Conservation (phyloP, 805 yeast genomes). For the Candida ovalis region DNA sequence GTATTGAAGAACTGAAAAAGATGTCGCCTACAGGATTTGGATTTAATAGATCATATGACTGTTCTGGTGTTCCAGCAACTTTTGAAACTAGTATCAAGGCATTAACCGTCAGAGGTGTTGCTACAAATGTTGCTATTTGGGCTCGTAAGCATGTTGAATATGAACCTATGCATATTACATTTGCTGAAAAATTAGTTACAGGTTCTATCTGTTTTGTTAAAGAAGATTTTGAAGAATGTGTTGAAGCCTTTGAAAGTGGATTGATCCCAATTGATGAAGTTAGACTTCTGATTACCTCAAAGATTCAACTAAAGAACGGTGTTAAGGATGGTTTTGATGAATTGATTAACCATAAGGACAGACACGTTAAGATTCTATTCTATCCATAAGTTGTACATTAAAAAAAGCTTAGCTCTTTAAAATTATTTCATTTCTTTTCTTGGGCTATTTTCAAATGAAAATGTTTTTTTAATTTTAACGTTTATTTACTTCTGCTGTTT, state of each 20-base stretch:
- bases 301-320: slow-evolving; percentile 36
- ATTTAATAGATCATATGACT: slow-evolving; percentile 49
- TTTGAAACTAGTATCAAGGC: slow-evolving; percentile 39
- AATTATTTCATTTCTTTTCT: neutral
- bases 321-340: slow-evolving; percentile 41
- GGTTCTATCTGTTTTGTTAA: slow-evolving; percentile 45
- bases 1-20: slow-evolving; percentile 30
- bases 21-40: slow-evolving; percentile 41
- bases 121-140: slow-evolving; percentile 49
- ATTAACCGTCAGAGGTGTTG: slow-evolving; percentile 39
- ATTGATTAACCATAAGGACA: slow-evolving; percentile 39
- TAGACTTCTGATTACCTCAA: slow-evolving; percentile 36
- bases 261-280: slow-evolving; percentile 34
- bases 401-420: neutral
- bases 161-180: slow-evolving; percentile 43
- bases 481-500: too few relatives aligned
- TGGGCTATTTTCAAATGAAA: too few relatives aligned
- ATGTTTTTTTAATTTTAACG: too few relatives aligned
- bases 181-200: slow-evolving; percentile 38
- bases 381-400: slow-evolving; percentile 29
- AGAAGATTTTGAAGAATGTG: slow-evolving; percentile 40
- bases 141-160: slow-evolving; percentile 41
- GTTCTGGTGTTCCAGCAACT: slow-evolving; percentile 49
- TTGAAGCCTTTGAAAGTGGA: slow-evolving; percentile 37
- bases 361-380: slow-evolving; percentile 42